A percentile compares a stretch with the other conserved stretches of the same genome.
Evolutionary conservation across 1,139 yeast species (phyloP).

Genomic region (Nakaseomyces bracarensis): DNA sequence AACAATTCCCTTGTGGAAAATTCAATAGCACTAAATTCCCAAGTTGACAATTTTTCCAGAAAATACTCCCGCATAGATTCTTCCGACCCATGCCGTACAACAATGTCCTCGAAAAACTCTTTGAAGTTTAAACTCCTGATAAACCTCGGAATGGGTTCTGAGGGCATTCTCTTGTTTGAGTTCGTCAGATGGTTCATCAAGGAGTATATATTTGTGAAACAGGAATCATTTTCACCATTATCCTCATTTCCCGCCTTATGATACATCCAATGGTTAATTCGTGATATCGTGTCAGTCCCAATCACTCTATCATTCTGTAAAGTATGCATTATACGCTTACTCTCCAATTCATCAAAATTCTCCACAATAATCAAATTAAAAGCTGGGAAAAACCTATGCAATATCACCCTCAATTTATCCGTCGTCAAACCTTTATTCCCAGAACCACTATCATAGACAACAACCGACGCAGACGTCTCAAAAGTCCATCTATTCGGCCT

Average conservation of each 20-base stretch:
- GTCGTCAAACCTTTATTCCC: slow-evolving; percentile 4
- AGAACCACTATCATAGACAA: slow-evolving; percentile 9
- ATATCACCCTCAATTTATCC: slow-evolving; percentile 11
- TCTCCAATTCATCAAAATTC: slow-evolving; percentile 7
- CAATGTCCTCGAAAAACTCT: neutral
- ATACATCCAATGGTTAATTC: slow-evolving; percentile 27
- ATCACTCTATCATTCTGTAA: slow-evolving; percentile 10
- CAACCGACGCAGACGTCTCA: slow-evolving; percentile 16
- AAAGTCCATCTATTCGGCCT: slow-evolving; percentile 15
- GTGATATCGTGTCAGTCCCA: slow-evolving; percentile 15
- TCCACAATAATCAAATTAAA: slow-evolving; percentile 18
- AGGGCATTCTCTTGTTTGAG: neutral
- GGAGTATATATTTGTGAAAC: slow-evolving; percentile 21
- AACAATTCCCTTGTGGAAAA: slow-evolving; percentile 23
- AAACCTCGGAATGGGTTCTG: slow-evolving; percentile 15
- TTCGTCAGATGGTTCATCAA: slow-evolving; percentile 19
- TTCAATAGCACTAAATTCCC: slow-evolving; percentile 29
- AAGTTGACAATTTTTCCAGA: slow-evolving; percentile 19
- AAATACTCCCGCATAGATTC: slow-evolving; percentile 12
- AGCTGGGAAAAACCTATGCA: slow-evolving; percentile 20
- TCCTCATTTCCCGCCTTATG: slow-evolving; percentile 10
- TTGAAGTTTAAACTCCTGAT: slow-evolving; percentile 17
- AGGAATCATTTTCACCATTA: slow-evolving; percentile 4
- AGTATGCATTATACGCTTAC: slow-evolving; percentile 7
- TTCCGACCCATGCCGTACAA: slow-evolving; percentile 2